phyloP scores from a whole-genome alignment of 2,329 filamentous ascomycete species.

The Venturiaceae sp. region DNA sequence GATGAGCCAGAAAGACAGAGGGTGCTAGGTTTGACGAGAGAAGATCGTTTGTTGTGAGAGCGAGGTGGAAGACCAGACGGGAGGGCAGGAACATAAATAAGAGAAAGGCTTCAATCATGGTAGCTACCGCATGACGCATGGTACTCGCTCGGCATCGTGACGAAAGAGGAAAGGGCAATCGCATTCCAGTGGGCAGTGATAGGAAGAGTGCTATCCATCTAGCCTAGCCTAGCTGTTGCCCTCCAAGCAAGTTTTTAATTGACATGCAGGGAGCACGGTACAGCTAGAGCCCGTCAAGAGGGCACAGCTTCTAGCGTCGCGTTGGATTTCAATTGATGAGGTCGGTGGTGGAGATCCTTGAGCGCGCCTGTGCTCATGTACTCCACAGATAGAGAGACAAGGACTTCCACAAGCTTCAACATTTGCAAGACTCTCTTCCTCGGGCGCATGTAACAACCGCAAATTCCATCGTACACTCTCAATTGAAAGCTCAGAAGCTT shows the following conservation, averaged over 20 bases:
- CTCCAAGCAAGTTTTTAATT: not conserved
- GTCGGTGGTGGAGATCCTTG: not conserved
- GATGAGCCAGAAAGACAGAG: slow-evolving; percentile 3
- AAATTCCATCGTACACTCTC: too few relatives aligned
- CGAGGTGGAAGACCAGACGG: not conserved
- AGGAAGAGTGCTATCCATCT: not conserved
- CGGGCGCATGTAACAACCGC: too few relatives aligned
- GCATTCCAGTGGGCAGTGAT: not conserved
- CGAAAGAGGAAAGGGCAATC: not conserved
- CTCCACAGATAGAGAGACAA: not conserved
- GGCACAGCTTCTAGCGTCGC: not conserved
- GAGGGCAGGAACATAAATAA: not conserved
- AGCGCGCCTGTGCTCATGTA: not conserved
- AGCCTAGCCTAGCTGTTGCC: not conserved
- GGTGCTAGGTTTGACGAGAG: not conserved
- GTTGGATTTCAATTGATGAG: not conserved
- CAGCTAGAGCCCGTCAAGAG: too few relatives aligned
- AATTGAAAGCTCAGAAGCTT: not conserved
- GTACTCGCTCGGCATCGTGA: not conserved
- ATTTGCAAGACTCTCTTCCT: too few relatives aligned
- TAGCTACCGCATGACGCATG: not conserved
- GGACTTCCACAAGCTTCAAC: too few relatives aligned
- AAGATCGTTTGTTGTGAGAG: not conserved
- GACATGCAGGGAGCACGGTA: not conserved
- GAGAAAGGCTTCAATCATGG: not conserved